phyloP scores from a whole-genome alignment of 2,329 filamentous ascomycete genomes.

The Xylariaceae sp. region DNA sequence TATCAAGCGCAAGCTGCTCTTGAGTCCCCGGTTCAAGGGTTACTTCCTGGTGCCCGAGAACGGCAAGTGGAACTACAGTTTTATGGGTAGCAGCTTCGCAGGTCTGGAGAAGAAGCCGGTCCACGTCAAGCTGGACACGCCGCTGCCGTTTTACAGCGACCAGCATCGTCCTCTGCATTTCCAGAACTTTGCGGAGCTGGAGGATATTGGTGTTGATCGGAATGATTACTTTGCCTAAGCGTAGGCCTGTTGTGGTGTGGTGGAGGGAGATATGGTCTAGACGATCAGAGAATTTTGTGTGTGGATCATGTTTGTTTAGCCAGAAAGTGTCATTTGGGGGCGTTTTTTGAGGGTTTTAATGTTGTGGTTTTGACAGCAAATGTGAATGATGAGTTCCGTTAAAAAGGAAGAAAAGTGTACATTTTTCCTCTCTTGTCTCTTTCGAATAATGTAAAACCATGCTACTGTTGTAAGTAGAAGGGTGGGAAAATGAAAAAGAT shows the following conservation, averaged over 20 bases:
- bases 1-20: slow-evolving; percentile 87
- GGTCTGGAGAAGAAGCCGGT: slow-evolving; percentile 85
- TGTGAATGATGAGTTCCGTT: too few species aligned
- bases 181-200: slow-evolving; percentile 93
- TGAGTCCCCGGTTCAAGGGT: slow-evolving; percentile 88
- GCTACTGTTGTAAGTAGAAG: too few species aligned
- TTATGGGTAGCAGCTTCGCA: slow-evolving; percentile 87
- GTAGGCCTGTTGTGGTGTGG: not conserved
- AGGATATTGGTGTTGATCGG: slow-evolving; percentile 93
- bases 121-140: slow-evolving; percentile 90
- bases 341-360: too few species aligned
- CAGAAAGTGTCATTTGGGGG: too few species aligned
- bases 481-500: too few species aligned
- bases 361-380: too few species aligned
- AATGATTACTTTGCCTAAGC: slow-evolving; percentile 84
- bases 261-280: not conserved
- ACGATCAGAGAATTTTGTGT: not conserved
- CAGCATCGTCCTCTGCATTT: slow-evolving; percentile 92
- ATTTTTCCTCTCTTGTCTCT: too few species aligned
- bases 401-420: too few species aligned
- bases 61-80: slow-evolving; percentile 94
- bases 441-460: too few species aligned
- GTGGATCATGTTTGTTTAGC: too few species aligned
- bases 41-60: slow-evolving; percentile 95
- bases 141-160: slow-evolving; percentile 83